These are phyloP conservation scores for Pythium volutum DNA, from an alignment of 352 stramenopile species.

Conservation along the genomic window DNA sequence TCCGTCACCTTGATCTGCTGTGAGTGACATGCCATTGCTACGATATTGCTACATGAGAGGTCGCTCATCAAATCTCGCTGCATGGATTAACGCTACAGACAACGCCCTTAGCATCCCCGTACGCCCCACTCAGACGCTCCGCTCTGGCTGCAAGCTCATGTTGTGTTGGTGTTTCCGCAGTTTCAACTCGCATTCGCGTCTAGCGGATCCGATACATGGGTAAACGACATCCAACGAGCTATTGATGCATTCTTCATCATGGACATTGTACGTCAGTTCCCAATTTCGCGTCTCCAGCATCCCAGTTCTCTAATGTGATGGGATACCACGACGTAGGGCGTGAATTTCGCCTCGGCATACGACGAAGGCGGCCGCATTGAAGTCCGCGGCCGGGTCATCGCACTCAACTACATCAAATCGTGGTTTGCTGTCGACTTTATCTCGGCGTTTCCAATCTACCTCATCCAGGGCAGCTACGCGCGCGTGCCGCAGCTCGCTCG, in stretches of 20 bases:
- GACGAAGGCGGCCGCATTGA: conserved; percentile 62
- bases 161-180: conserved; percentile 27
- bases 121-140: background rate
- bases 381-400: conserved; percentile 41
- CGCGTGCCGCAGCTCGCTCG: conserved; percentile 58
- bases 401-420: conserved; percentile 52
- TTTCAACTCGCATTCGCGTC: conserved; percentile 67
- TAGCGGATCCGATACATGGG: conserved; percentile 7
- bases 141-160: background rate
- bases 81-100: conserved; percentile 32
- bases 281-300: too few species aligned
- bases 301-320: background rate
- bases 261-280: conserved; percentile 64
- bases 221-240: conserved; percentile 56
- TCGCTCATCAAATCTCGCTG: background rate
- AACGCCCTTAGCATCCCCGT: conserved; percentile 75
- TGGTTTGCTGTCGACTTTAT: conserved; percentile 79
- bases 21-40: conserved; percentile 24
- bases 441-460: conserved; percentile 71
- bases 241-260: conserved; percentile 71
- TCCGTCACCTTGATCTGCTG: conserved; percentile 72
- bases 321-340: conserved; percentile 27
- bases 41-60: background rate
- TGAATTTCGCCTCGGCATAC: conserved; percentile 75
- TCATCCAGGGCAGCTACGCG: conserved; percentile 56